phyloP scores from a whole-genome alignment of 208 protist genomes.

The Acanthamoeba lenticulata region DNA sequence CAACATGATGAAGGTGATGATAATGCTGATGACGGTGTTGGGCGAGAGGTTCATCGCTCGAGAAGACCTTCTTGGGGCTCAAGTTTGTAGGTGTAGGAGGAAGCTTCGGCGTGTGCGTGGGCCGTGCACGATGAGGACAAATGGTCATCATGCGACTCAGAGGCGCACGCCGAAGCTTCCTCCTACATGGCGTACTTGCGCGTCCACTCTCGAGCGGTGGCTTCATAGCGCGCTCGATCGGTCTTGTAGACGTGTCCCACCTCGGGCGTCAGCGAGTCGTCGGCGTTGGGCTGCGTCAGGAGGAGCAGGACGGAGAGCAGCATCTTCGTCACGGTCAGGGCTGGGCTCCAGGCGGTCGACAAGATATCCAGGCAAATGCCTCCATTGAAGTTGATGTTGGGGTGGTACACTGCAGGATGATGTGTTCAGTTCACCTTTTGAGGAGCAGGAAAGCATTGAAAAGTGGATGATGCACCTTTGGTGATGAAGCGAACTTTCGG shows the following conservation, averaged over 20 bases:
- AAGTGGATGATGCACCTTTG: neutral
- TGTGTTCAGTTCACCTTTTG: slow-evolving; percentile 83
- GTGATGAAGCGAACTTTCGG: slow-evolving; percentile 83
- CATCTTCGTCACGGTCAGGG: slow-evolving; percentile 92
- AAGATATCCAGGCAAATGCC: slow-evolving; percentile 93
- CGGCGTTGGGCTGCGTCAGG: slow-evolving; percentile 91
- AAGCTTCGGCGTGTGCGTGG: neutral
- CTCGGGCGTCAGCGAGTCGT: slow-evolving; percentile 88
- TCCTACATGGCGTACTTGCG: slow-evolving; percentile 73
- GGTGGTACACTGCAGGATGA: slow-evolving; percentile 88
- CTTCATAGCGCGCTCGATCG: slow-evolving; percentile 74
- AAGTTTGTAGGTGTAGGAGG: neutral
- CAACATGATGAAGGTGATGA: too few relatives aligned
- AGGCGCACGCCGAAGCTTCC: slow-evolving; percentile 4
- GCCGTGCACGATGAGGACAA: neutral
- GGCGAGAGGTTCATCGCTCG: too few relatives aligned
- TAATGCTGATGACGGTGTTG: too few relatives aligned
- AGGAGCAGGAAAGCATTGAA: neutral
- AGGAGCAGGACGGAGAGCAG: slow-evolving; percentile 91
- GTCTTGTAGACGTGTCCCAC: slow-evolving; percentile 88
- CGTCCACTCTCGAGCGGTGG: slow-evolving; percentile 88
- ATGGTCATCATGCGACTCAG: neutral
- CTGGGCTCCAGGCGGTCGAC: slow-evolving; percentile 91
- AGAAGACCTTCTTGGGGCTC: neutral
- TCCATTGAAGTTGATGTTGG: slow-evolving; percentile 90